phyloP scores from a whole-genome alignment of 140 eudicot species.

The Cichorium intybus region DNA sequence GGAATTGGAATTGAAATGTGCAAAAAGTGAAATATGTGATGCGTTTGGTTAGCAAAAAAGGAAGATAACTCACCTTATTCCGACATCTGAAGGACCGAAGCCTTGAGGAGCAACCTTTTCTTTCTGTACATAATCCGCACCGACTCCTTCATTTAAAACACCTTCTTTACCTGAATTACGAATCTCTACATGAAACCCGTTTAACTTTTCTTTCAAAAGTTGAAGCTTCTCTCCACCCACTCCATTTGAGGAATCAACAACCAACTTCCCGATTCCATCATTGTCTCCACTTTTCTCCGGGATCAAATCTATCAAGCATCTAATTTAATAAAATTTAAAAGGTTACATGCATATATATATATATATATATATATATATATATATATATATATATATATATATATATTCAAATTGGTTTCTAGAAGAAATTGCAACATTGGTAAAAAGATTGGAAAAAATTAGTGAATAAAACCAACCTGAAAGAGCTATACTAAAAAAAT shows the following conservation, averaged over 20 bases:
- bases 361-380: neutral
- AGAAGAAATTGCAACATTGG: no score
- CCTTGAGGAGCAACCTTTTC: slow-evolving; percentile 77
- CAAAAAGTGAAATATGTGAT: no score
- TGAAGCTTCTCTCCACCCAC: slow-evolving; percentile 92
- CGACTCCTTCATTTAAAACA: slow-evolving; percentile 79
- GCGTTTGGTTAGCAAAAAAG: no score
- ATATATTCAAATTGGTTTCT: no score
- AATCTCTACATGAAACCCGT: slow-evolving; percentile 49
- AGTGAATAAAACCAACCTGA: no score
- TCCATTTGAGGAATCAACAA: slow-evolving; percentile 91
- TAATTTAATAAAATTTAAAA: slow-evolving; percentile 21
- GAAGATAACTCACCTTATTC: slow-evolving; percentile 50
- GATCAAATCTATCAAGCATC: slow-evolving; percentile 74
- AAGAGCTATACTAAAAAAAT: no score
- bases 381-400: neutral
- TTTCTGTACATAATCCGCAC: slow-evolving; percentile 96
- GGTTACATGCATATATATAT: neutral
- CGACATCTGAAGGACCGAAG: slow-evolving; percentile 72
- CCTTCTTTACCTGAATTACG: slow-evolving; percentile 75
- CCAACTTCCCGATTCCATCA: slow-evolving; percentile 46
- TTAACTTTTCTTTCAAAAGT: slow-evolving; percentile 48
- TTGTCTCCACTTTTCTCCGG: slow-evolving; percentile 41
- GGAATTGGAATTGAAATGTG: no score
- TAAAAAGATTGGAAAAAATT: neutral